Percentiles rank a stretch among this genome's conserved stretches.
Conservation (phyloP, 2,329 filamentous ascomycete species). For the Botrytis aclada region DNA sequence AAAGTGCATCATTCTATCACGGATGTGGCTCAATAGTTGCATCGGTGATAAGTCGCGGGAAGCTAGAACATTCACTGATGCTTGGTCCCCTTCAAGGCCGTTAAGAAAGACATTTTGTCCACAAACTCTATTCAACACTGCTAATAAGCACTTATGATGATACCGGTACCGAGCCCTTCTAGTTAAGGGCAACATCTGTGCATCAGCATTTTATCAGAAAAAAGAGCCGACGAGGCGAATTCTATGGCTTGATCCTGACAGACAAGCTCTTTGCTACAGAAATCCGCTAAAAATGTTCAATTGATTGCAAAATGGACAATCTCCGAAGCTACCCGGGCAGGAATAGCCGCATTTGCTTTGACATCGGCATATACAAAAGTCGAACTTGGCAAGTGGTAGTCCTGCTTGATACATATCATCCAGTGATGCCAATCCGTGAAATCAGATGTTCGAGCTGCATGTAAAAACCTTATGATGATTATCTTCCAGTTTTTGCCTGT, state of each 20-base stretch:
- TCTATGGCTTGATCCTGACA: neutral
- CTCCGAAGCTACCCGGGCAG: neutral
- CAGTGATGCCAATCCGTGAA: neutral
- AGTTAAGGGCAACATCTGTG: neutral
- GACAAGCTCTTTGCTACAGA: neutral
- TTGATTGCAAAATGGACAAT: neutral
- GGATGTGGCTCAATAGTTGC: neutral
- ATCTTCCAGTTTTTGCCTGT: neutral
- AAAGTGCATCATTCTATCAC: neutral
- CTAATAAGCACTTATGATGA: neutral
- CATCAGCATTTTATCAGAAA: neutral
- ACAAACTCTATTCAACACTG: neutral
- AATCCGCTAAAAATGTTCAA: no score
- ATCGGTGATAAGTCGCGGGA: neutral
- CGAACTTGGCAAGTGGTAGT: no score
- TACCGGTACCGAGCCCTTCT: neutral
- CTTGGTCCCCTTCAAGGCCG: neutral
- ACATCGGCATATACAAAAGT: neutral
- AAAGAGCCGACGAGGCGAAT: neutral
- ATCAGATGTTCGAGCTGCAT: neutral
- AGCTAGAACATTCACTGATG: neutral
- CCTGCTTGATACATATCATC: neutral
- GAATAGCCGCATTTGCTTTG: neutral
- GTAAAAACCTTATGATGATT: neutral
- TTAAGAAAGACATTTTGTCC: neutral